Conservation (phyloP, 1,284 basidiomycete species). For the Papiliotrema flavescens region DNA sequence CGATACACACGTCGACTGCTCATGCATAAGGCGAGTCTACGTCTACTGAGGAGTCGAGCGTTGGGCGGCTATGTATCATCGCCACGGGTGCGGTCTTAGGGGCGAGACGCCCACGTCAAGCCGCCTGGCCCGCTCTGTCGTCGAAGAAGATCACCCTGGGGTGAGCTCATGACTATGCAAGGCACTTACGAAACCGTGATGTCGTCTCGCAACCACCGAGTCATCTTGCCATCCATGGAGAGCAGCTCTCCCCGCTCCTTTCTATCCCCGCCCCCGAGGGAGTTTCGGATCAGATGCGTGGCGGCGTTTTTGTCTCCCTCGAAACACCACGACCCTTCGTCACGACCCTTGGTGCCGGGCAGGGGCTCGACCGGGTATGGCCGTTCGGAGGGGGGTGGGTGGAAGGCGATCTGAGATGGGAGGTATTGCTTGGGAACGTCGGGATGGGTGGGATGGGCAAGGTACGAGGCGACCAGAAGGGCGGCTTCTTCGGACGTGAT, state of each 20-base stretch:
- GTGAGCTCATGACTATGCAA: not conserved
- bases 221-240: slow-evolving; percentile 79
- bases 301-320: slow-evolving; percentile 77
- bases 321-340: slow-evolving; percentile 64
- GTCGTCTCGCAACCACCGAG: slow-evolving; percentile 79
- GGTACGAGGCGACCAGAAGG: slow-evolving; percentile 77
- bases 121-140: not conserved
- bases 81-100: too few species aligned
- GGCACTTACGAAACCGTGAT: slow-evolving; percentile 81
- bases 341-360: slow-evolving; percentile 18
- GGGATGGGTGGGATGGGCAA: slow-evolving; percentile 60
- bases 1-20: too few species aligned
- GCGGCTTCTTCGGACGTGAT: slow-evolving; percentile 94
- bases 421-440: slow-evolving; percentile 33
- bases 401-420: slow-evolving; percentile 26
- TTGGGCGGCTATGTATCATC: too few species aligned
- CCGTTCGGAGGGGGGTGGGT: slow-evolving; percentile 19
- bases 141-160: slow-evolving; percentile 33
- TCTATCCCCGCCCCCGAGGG: slow-evolving; percentile 80
- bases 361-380: slow-evolving; percentile 42
- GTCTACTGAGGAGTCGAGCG: too few species aligned
- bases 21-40: too few species aligned
- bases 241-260: slow-evolving; percentile 64
- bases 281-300: slow-evolving; percentile 90
- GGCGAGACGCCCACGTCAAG: not conserved